Evolutionary conservation across 1,284 basidiomycete species (phyloP).

Genomic region (Veloboletus limbatus): DNA sequence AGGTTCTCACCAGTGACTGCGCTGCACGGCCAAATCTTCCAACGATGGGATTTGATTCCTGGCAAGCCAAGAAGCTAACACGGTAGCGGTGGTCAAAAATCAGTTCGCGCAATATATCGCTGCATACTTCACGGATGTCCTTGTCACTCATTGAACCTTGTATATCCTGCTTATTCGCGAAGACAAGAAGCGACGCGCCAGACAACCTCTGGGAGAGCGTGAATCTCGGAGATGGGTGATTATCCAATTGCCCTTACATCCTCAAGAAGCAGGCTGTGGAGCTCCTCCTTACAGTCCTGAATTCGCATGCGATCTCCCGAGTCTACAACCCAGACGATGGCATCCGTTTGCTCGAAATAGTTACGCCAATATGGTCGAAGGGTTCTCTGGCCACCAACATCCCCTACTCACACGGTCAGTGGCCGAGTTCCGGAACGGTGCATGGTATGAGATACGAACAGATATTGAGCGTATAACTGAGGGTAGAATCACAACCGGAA

Average conservation of each 20-base stretch:
- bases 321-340: conserved; percentile 98
- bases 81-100: conserved; percentile 10
- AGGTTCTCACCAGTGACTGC: conserved; percentile 88
- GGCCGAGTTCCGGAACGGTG: conserved; percentile 1
- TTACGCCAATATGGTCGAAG: conserved; percentile 98
- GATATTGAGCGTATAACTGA: conserved; percentile 88
- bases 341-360: conserved; percentile 99
- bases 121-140: conserved; percentile 80
- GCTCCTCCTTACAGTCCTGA: conserved; percentile 84
- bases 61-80: conserved; percentile 71
- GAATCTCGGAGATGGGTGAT: conserved; percentile 15
- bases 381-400: conserved; percentile 95
- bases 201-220: conserved; percentile 67
- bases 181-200: conserved; percentile 91
- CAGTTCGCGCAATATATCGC: conserved; percentile 8
- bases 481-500: conserved; percentile 23
- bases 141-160: conserved; percentile 78
- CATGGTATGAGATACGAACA: conserved; percentile 53
- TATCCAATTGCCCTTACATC: conserved; percentile 61
- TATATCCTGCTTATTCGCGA: conserved; percentile 99
- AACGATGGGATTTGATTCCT: conserved; percentile 82
- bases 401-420: conserved; percentile 60
- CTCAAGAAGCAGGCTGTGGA: conserved; percentile 83
- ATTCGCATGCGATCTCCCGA: conserved; percentile 89
- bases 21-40: conserved; percentile 91